Percentiles rank a stretch among this genome's conserved stretches.
Conservation (phyloP, 345 rosid species). For the Eucalyptus urophylla region DNA sequence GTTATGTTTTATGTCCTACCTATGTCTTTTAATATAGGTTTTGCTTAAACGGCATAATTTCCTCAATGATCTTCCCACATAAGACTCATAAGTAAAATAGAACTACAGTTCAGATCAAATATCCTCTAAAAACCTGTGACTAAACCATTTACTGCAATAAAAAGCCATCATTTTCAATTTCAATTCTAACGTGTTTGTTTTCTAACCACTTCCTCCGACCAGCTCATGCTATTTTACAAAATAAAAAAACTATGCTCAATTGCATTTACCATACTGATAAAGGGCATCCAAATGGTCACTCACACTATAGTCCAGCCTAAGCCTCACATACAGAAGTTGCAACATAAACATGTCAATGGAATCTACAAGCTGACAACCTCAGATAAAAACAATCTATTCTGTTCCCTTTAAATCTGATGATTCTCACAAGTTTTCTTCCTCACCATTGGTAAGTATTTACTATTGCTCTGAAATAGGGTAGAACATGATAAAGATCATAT, state of each 20-base stretch:
- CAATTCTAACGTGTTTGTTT: neutral
- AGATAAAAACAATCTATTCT: neutral
- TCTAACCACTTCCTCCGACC: neutral
- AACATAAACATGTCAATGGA: neutral
- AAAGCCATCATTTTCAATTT: neutral
- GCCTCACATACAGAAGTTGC: neutral
- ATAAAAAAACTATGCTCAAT: neutral
- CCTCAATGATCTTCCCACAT: neutral
- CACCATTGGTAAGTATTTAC: neutral
- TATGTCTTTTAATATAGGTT: neutral
- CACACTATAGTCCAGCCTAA: neutral
- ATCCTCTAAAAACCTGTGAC: neutral
- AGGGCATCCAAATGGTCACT: neutral
- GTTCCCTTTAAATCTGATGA: neutral
- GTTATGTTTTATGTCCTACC: neutral
- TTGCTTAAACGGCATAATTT: neutral
- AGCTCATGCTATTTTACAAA: neutral
- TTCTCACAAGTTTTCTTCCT: neutral
- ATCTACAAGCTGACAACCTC: neutral
- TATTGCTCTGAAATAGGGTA: neutral
- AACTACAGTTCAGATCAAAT: neutral
- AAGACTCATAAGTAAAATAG: neutral
- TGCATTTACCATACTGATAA: neutral
- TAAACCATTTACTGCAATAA: neutral
- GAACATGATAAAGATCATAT: neutral